Base-by-base conservation (phyloP, 805 yeast species). In the Zygosaccharomyces bisporus region DNA sequence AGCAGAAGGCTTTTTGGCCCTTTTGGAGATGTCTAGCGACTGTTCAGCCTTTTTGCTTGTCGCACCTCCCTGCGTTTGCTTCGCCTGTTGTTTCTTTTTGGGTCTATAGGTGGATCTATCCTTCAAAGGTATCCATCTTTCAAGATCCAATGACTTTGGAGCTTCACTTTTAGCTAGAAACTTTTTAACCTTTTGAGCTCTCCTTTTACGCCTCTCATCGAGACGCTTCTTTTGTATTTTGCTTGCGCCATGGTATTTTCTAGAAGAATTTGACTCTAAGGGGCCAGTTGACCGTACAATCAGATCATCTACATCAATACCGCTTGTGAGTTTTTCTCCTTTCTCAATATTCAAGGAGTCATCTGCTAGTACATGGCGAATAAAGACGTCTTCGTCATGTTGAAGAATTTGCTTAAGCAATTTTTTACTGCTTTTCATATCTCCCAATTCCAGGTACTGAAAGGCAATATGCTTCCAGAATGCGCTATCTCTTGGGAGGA, bases 101-200 rank as follows among this genome's bases (percentile, higher is more conserved):
- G 95, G 86, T 64, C 80, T 86, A 68, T 84, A 89, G 55, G 81
- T 79, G 5, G 89, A 76, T 63, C 98, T 79, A 60, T 90, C 95
- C 60, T 81, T 84, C 74, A 85, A 56, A 17, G 96, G 95, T 40
- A 91, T 65, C 98, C 98, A 90, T 68, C 97, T 82, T 64, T 90
- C 97, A 13, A 77, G 75, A 54, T 83, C 84, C 3, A 77, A 70
- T 4, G 51, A 58, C 39, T 65, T 60, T 39, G 69, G 81, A 66
- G 25, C 19, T 3, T 41, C 51, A 34, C 50, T 55, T 19, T 42
- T 38, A 36, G 45, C 44, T 18, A 60, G 35, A 35, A 50, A 58
- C 29, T 53, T 57, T 37, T 56, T 51, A 8, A 56, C 27, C 39
- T 53, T 56, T 34, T 54, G 51, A 3, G 43, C 52, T 33, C 49